Evolutionary conservation across 768 basidiomycete species (phyloP), one percentile per base, ranked within the genome.

Genomic region (Collybia mongolica): DNA sequence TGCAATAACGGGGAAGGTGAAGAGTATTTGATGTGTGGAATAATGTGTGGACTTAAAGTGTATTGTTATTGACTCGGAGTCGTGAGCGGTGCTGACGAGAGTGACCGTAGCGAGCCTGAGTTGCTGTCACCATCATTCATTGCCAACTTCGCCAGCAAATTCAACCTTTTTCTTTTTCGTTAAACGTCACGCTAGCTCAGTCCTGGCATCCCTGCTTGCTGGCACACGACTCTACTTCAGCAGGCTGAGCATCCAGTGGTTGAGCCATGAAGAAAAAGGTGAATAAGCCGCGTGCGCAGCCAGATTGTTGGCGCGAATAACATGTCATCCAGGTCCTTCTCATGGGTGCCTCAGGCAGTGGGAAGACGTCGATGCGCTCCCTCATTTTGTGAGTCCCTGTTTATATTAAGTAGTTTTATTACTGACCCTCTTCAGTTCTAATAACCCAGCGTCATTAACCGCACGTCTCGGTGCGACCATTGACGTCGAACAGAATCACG

Each of bases 361-460:
- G 90, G 49, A 93, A 92, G 76, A 98, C 96, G 9, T 98, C 96
- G 5, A 99, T 99, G 97, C 83, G 97, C 47, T 95, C 94, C 22
- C 88, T 99, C 68, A 98, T 99, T 64, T 99, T 99, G 93, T 95
- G 72, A 73, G 91, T 73, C 39, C 46, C 44, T 35, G 39, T 38
- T 49, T 43, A 32, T 49, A 39, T 29, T 37, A 19, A 22, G 17
- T 44, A 48, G 29, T 37, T 12, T 22, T n/a, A 43, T 28, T 29
- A 14, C 46, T 46, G 19, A 57, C 41, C 37, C 29, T 24, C 44
- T 54, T 41, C 61, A 96, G 93, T 66, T 93, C 93, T 38, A 96
- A 96, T 65, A 93, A 96, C 61, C 90, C 93, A 22, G 95, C 97
- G 1, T 89, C 90, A 32, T 77, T 95, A 52, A 98, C 96, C 2